A percentile compares a stretch with the other conserved stretches of the same genome.
phyloP scores from a whole-genome alignment of 2,329 filamentous ascomycete species.

The Ilyonectria destructans region DNA sequence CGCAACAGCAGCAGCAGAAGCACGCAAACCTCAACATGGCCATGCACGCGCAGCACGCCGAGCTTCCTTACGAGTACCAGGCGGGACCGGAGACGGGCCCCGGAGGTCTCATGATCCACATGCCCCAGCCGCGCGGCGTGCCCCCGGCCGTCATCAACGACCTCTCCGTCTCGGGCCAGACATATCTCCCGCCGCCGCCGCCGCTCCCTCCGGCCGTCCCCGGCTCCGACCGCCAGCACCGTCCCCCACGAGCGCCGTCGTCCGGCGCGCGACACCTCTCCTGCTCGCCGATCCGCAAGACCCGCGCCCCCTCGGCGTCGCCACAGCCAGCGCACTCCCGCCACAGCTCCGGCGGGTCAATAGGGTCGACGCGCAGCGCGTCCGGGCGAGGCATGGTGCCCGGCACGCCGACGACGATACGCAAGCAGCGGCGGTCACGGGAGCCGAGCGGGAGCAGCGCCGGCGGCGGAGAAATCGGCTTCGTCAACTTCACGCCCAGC shows the following conservation, averaged over 20 bases:
- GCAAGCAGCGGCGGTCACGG: conserved; percentile 59
- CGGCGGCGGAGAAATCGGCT: conserved; percentile 65
- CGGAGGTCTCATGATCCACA: conserved; percentile 68
- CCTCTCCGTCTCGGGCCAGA: conserved; percentile 53
- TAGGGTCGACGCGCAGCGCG: conserved; percentile 55
- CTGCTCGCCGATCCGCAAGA: conserved; percentile 61
- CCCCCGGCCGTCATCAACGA: conserved; percentile 57
- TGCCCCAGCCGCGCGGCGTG: conserved; percentile 63
- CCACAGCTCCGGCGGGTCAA: conserved; percentile 59
- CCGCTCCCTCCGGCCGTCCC: conserved; percentile 45
- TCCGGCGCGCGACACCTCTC: conserved; percentile 68
- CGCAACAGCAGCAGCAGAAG: conserved; percentile 53
- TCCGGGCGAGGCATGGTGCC: conserved; percentile 57
- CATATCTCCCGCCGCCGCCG: conserved; percentile 55
- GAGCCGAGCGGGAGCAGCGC: conserved; percentile 53
- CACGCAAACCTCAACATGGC: conserved; percentile 58
- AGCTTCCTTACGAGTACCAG: conserved; percentile 60
- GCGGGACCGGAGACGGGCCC: conserved; percentile 51
- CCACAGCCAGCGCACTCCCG: conserved; percentile 59
- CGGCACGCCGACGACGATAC: conserved; percentile 59
- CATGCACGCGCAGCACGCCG: conserved; percentile 59
- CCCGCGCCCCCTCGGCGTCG: conserved; percentile 58
- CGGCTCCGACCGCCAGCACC: conserved; percentile 58
- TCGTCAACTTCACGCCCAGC: conserved; percentile 91
- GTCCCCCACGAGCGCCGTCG: conserved; percentile 69